A percentile compares a stretch with the other conserved stretches of the same genome.
phyloP scores from a whole-genome alignment of 2,329 filamentous ascomycete genomes.

The Aspergillus hortae region DNA sequence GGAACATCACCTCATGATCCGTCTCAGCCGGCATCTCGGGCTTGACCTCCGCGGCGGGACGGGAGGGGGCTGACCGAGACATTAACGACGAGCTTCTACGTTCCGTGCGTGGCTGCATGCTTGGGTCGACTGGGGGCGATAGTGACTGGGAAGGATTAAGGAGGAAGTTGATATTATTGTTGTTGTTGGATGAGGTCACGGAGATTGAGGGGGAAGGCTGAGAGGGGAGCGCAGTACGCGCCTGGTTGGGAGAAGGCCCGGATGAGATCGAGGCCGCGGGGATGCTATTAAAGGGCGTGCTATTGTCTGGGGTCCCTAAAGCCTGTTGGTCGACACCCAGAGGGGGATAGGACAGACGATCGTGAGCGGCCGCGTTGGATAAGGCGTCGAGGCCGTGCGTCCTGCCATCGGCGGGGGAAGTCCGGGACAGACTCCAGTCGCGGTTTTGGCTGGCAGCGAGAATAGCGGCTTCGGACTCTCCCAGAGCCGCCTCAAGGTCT shows the following conservation, averaged over 20 bases:
- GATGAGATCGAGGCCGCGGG: slow-evolving; percentile 19
- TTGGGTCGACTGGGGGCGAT: slow-evolving; percentile 45
- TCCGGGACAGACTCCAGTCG: slow-evolving; percentile 31
- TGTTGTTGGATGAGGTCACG: slow-evolving; percentile 37
- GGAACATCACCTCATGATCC: slow-evolving; percentile 58
- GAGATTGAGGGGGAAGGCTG: slow-evolving; percentile 43
- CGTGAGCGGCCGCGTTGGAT: slow-evolving; percentile 49
- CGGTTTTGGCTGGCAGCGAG: slow-evolving; percentile 25
- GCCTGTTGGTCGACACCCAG: slow-evolving; percentile 22
- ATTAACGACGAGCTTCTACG: slow-evolving; percentile 29
- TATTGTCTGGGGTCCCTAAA: slow-evolving; percentile 15
- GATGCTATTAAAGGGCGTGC: slow-evolving; percentile 18
- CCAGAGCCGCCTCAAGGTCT: slow-evolving; percentile 37
- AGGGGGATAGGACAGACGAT: slow-evolving; percentile 30
- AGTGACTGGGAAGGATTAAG: slow-evolving; percentile 47
- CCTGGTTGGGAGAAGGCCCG: slow-evolving; percentile 31
- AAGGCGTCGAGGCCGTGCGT: slow-evolving; percentile 54
- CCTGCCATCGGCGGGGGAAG: slow-evolving; percentile 28
- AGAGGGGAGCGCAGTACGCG: slow-evolving; percentile 30
- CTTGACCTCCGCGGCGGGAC: slow-evolving; percentile 17
- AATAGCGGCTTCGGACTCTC: slow-evolving; percentile 28
- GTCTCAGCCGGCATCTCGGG: slow-evolving; percentile 32
- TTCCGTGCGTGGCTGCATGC: slow-evolving; percentile 28
- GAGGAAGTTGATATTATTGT: slow-evolving; percentile 55
- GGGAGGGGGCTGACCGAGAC: slow-evolving; percentile 19